These are phyloP conservation scores for Alnus glutinosa DNA, from an alignment of 306 rosid species.

Conservation along the genomic window DNA sequence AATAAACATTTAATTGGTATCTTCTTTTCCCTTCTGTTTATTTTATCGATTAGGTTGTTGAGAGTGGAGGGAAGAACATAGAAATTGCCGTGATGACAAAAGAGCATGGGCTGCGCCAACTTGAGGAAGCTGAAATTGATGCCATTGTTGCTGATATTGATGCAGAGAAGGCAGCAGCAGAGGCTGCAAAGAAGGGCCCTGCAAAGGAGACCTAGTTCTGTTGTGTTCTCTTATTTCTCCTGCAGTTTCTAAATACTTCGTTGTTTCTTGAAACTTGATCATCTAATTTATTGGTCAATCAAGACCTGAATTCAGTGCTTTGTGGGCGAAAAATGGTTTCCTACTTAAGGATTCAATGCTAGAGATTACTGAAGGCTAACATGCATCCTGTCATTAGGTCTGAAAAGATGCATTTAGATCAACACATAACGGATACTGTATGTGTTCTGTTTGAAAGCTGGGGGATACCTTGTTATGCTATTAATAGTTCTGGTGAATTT, in stretches of 20 bases:
- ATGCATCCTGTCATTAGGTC: too few relatives aligned
- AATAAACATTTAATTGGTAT: not conserved
- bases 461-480: not conserved
- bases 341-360: too few relatives aligned
- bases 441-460: not conserved
- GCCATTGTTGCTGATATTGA: constrained; percentile 58
- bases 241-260: not conserved
- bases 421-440: not conserved
- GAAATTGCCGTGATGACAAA: constrained; percentile 63
- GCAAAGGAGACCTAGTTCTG: constrained; percentile 32
- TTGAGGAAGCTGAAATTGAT: constrained; percentile 64
- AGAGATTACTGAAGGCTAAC: too few relatives aligned
- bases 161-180: constrained; percentile 63
- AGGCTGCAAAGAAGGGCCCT: constrained; percentile 66
- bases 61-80: constrained; percentile 64
- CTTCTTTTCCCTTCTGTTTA: not conserved
- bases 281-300: not conserved
- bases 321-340: too few relatives aligned
- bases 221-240: not conserved
- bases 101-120: constrained; percentile 54
- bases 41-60: constrained; percentile 48
- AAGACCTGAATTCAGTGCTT: not conserved
- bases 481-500: too few relatives aligned
- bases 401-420: not conserved
- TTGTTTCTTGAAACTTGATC: not conserved